phyloP scores from a whole-genome alignment of 768 basidiomycete species.

The Podaxis sp. region DNA sequence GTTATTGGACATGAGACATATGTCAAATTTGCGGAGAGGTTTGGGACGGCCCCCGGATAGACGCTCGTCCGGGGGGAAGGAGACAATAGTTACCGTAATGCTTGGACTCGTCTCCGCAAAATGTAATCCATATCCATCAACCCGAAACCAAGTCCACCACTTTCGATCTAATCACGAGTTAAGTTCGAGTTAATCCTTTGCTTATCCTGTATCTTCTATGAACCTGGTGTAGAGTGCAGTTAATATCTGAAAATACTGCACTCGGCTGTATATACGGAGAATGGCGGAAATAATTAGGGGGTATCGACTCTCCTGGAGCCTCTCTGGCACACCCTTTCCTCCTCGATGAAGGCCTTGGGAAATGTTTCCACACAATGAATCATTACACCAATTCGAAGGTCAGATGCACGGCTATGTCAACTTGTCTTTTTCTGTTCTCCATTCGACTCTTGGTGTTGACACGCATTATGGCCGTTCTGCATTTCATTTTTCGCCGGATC shows the following conservation, averaged over 20 bases:
- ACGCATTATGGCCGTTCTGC: background rate
- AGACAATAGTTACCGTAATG: background rate
- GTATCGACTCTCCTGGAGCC: background rate
- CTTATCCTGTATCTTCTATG: background rate
- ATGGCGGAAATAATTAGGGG: background rate
- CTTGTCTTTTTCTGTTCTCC: background rate
- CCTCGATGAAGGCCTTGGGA: no score
- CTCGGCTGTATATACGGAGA: background rate
- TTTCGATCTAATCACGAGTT: background rate
- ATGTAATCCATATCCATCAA: background rate
- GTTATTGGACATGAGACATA: slow-evolving; percentile 34
- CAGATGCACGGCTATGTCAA: background rate
- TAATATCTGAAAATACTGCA: background rate
- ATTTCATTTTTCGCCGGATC: background rate
- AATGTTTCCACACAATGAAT: background rate
- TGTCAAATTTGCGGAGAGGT: slow-evolving; percentile 23
- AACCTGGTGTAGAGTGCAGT: background rate
- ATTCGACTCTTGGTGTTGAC: background rate
- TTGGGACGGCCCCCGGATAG: slow-evolving; percentile 12
- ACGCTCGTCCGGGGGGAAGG: background rate
- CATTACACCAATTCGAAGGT: background rate
- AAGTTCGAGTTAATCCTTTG: background rate
- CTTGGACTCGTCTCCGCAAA: background rate
- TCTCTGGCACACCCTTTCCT: no score
- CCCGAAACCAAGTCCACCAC: background rate